Percentiles rank a stretch among this genome's conserved stretches.
These are phyloP conservation scores for Pinus taeda DNA, from an alignment of 75 land plant species.

Conservation along the genomic window DNA sequence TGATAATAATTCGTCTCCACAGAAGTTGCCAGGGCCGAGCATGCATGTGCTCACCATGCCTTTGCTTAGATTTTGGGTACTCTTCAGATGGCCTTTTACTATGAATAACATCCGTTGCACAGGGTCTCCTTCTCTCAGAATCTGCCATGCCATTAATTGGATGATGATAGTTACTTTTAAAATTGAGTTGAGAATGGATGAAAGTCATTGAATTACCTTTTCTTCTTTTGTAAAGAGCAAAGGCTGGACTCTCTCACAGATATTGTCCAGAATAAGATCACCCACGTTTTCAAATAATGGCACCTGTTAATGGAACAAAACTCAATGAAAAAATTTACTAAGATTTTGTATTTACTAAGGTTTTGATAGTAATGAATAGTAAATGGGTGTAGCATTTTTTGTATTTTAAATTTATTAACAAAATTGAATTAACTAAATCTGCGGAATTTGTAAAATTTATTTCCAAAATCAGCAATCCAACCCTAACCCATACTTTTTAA, in stretches of 20 bases:
- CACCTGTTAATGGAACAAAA: slow-evolving; percentile 36
- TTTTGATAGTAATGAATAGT: no score
- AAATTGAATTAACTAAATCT: no score
- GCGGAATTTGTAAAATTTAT: no score
- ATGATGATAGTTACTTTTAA: neutral
- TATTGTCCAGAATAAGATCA: slow-evolving; percentile 87
- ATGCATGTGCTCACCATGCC: slow-evolving; percentile 58
- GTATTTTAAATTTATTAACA: no score
- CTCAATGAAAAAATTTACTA: no score
- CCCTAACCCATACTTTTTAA: no score
- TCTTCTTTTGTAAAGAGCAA: slow-evolving; percentile 79
- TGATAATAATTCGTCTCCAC: slow-evolving; percentile 85
- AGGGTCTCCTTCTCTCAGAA: slow-evolving; percentile 83
- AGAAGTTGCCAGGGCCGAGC: slow-evolving; percentile 76
- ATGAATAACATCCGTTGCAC: slow-evolving; percentile 79
- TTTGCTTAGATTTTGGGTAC: slow-evolving; percentile 64
- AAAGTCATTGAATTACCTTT: slow-evolving; percentile 44
- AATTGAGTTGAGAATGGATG: neutral
- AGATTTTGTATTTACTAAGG: neutral
- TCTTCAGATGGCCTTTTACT: slow-evolving; percentile 60
- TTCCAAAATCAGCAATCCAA: no score
- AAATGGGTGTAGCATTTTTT: no score
- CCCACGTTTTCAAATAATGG: slow-evolving; percentile 82
- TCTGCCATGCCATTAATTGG: slow-evolving; percentile 19
- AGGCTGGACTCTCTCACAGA: slow-evolving; percentile 82